Evolutionary conservation across 148 eudicot genomes (phyloP), one percentile per base, ranked within the genome.

Genomic region (Rhododendron griersonianum): DNA sequence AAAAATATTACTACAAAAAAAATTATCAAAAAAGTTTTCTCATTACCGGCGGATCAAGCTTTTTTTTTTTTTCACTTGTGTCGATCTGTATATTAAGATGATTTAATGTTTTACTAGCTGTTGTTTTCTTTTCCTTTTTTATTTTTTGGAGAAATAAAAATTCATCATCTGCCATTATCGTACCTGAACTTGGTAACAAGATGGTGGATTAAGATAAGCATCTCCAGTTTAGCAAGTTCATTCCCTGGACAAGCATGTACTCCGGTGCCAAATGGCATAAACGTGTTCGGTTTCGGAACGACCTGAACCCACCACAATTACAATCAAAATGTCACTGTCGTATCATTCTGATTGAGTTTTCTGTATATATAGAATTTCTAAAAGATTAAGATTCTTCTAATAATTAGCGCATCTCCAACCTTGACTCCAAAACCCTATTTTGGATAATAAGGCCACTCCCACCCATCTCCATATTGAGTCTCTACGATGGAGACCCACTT

Each of bases 221-320:
- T 93, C 89, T 93, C 92, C 84, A 95, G 84, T 87, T 93, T 97
- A 83, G 98, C 99, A 7, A 96, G 92, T 85, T 93, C 98, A 89
- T 95, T 96, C 82, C 98, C 99, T 3, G 98, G 99, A 85, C 98
- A 97, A 55, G 98, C 93, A 90, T 96, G 99, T 50, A 90, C 87
- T 57, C 99, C 99, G 63, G 90, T 89, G 82, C 99, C 99, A 89
- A 96, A 96, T 89, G 99, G 98, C 95, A 95, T 91, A 82, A 83
- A 96, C 53, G 96, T 95, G 87, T 94, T 90, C 73, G 95, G 95
- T 84, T 91, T 97, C 37, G 92, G 92, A 59, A 92, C 92, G 83
- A 69, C 93, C 99, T 95, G 88, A 86, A 86, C 45, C 71, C 71
- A 69, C 45, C 53, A 77, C 50, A 21, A 86, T 61, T 77, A 82